phyloP scores from a whole-genome alignment of 768 basidiomycete species.

The Mycena filopes region DNA sequence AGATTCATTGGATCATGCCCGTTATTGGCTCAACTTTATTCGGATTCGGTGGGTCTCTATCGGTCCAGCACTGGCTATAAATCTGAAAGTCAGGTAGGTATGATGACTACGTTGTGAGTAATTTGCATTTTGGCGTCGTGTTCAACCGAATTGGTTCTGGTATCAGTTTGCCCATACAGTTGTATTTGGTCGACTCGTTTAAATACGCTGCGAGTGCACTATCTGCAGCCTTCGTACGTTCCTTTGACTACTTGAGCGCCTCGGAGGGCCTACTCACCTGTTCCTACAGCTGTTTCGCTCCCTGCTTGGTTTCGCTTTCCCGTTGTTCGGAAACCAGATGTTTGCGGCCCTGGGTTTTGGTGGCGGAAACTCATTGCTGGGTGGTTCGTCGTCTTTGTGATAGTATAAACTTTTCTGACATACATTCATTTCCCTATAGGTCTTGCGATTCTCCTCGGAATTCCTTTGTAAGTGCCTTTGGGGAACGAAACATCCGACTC shows the following conservation, averaged over 20 bases:
- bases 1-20: conserved; percentile 76
- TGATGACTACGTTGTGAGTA: conserved; percentile 64
- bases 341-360: conserved; percentile 68
- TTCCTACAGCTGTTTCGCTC: conserved; percentile 63
- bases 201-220: conserved; percentile 72
- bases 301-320: conserved; percentile 71
- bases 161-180: conserved; percentile 70
- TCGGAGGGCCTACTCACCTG: background rate
- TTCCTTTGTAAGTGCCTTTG: conserved; percentile 65
- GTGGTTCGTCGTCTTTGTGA: conserved; percentile 4
- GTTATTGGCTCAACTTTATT: conserved; percentile 66
- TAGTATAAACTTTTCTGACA: background rate
- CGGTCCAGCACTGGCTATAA: background rate
- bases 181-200: conserved; percentile 78
- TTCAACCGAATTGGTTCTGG: too few relatives aligned
- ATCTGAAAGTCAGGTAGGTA: conserved; percentile 48
- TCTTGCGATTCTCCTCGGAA: conserved; percentile 52
- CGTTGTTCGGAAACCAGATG: conserved; percentile 71
- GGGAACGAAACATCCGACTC: conserved; percentile 36
- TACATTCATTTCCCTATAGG: conserved; percentile 42
- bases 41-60: conserved; percentile 57
- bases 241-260: background rate
- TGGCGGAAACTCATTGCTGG: conserved; percentile 68
- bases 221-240: conserved; percentile 66
- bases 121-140: conserved; percentile 9